Evolutionary conservation across 1,284 basidiomycete genomes (phyloP), one percentile per base, ranked within the genome.

Genomic region (Microbotryomycetes sp.): DNA sequence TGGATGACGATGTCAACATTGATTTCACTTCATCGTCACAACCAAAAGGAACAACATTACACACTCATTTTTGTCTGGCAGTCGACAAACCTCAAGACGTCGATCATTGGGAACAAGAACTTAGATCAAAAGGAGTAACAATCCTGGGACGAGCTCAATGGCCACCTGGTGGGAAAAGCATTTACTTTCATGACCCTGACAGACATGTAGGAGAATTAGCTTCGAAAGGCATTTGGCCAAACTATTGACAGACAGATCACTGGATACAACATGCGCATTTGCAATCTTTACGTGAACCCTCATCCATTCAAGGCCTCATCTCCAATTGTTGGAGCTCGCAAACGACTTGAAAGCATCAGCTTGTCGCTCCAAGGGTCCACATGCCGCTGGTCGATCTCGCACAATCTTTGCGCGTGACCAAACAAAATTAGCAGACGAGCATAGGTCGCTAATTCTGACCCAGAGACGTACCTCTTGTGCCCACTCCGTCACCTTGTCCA

Each of bases 401-500:
- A 65, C 46, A 22, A 53, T 47, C 54, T 50, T 31, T 26, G 4
- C 7, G 29, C 26, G 26, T 9, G 6, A 22, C 5, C 32, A 4
- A 47, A 46, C 22, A 31, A 19, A 14, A 59, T 22, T 36, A 54
- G 23, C 7, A 45, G 25, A 49, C 46, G 19, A 23, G 45, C 16
- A 15, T 28, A 9, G 31, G 23, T 19, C 22, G 45, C 5, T 9
- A 22, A 26, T 19, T 30, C 30, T 9, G 49, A 4, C 25, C 48
- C 25, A 14, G 53, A 36, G 6, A 42, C 45, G 23, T 23, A 67
- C 58, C 19, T 69, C 60, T 23, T 65, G 29, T 0, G 65, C 65
- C 71, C 71, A 72, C 30, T 66, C 54, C 4, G 58, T 51, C 4
- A 72, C 70, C 22, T 68, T 62, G 78, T 84, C 80, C 59, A 88